Evolutionary conservation across 768 basidiomycete genomes (phyloP), one percentile per base, ranked within the genome.

Genomic region (Clavulina sp.): DNA sequence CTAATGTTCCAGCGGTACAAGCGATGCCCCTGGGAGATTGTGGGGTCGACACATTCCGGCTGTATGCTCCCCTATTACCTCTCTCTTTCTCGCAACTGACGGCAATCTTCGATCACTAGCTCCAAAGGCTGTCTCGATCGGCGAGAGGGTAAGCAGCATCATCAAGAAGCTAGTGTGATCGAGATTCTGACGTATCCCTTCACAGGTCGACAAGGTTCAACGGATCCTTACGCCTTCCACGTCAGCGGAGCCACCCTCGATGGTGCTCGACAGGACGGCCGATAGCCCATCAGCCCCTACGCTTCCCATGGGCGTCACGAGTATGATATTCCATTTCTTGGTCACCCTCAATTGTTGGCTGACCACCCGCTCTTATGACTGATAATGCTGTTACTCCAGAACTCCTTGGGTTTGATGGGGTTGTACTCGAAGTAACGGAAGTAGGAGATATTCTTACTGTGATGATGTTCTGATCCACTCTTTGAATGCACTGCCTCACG

Each of bases 1-100:
- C 80, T 88, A 3, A 65, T 88, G 23, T 95, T 95, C 60, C 89
- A 95, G 61, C 72, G 81, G 9, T 89, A 92, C 62, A 86, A 89
- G 60, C 80, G 88, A 32, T 93, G 89, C 64, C 83, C 80, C 38
- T 95, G 89, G 89, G 78, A 83, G 60, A 73, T 95, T 46, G 43
- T 26, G 16, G 26, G 9, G 9, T 1, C 16, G 9, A 13, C 24
- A 26, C 16, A 13, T 46, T 24, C 43, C 13, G 24, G 26, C 24
- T 9, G 43, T 46, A 46, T 46, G 43, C 26, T 24, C 24, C 19
- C 34, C 9, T 38, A 19, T 38, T 38, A 9, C 34, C 34, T 38
- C 34, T 19, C 34, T 38, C 34, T 38, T 19, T 38, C 19, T 19
- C 9, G 34, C 9, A 19, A 9, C 34, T 38, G 34, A 19, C 34